Evolutionary conservation across 208 protist genomes (phyloP), one percentile per base, ranked within the genome.

Genomic region (Trypanosoma mega): DNA sequence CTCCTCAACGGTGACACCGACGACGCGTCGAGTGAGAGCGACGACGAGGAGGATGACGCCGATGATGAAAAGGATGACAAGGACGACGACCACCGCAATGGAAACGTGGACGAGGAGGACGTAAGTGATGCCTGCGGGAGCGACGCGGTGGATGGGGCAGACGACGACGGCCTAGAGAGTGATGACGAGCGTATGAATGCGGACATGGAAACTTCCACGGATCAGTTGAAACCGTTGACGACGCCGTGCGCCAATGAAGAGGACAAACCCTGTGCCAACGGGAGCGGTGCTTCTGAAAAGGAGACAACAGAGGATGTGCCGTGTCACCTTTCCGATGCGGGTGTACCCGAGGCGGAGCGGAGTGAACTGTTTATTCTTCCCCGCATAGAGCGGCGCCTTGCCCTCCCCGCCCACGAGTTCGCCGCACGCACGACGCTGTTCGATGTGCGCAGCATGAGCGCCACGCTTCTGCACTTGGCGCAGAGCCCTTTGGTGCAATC

Each of bases 391-490:
- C 54, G 58, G 23, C 30, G 54, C 31, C 18, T 72, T 11, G 31
- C 54, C 14, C 46, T 27, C 6, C 63, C 54, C 0, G 56, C 59
- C 9, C 51, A 64, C 16, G 43, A 75, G 24, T 76, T 79, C 30
- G 64, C 71, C 36, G 54, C 50, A 14, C 16, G 47, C 20, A 66
- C 51, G 24, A 77, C 54, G 24, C 64, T 80, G 18, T 72, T 68
- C 55, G 77, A 83, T 51, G 65, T 83, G 23, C 68, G 76, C 52
- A 60, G 43, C 43, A 69, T 83, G 47, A 77, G 72, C 56, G 76
- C 72, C 47, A 45, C 79, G 7, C 68, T 83, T n/a, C 45, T 74
- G 9, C 58, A 73, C 47, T 37, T 83, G 24, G 47, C 60, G 12
- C 16, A 34, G 41, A 66, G 51, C 34, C 1, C 0, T 0, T n/a